These are phyloP conservation scores for Boletus eberwhitei DNA, from an alignment of 768 basidiomycete species.

Conservation along the genomic window DNA sequence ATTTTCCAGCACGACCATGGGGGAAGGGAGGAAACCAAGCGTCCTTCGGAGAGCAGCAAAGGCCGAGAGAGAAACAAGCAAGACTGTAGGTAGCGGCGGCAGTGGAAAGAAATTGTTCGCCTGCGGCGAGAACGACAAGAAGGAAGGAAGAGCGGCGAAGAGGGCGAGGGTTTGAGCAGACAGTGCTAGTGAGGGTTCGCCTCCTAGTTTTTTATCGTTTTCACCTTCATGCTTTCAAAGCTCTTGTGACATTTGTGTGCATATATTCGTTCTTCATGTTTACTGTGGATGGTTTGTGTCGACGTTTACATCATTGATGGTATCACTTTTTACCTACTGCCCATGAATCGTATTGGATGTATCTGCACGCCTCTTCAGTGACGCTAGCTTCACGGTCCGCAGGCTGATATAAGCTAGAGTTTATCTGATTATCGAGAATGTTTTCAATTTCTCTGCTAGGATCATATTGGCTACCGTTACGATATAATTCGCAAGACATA, in stretches of 20 bases:
- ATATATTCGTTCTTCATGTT: conserved; percentile 15
- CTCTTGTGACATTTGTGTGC: background rate
- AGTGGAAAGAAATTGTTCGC: conserved; percentile 40
- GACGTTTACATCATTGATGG: background rate
- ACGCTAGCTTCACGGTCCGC: too few relatives aligned
- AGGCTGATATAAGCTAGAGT: background rate
- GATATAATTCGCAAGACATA: background rate
- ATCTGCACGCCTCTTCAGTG: too few relatives aligned
- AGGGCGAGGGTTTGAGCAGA: conserved; percentile 9
- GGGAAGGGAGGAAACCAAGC: conserved; percentile 24
- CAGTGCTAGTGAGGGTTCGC: background rate
- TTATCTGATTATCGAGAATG: too few relatives aligned
- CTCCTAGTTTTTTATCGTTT: background rate
- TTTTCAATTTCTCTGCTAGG: background rate
- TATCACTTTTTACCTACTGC: background rate
- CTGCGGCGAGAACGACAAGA: conserved; percentile 75
- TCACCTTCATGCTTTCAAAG: conserved; percentile 8
- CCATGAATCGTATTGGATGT: background rate
- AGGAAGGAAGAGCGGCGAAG: conserved; percentile 40
- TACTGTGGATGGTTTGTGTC: background rate
- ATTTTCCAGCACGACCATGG: background rate
- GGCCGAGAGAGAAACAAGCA: conserved; percentile 1
- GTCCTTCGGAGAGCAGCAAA: conserved; percentile 17
- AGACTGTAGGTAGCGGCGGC: background rate
- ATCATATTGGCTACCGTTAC: background rate